These are phyloP conservation scores for barley (Hordeum vulgare) DNA, from an alignment of 176 grass and related monocot species.

Conservation along the genomic window MorexV3_pseudomolecules_assembly NC_058524.1:611090764-611091263, in stretches of 20 bases:
- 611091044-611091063: neutral
- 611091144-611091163: neutral
- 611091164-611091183: neutral
- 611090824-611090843: too few species aligned
- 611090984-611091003: neutral
- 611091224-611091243: neutral
- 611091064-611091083: neutral
- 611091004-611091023: neutral
- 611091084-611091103: conserved; percentile 3
- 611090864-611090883: too few species aligned
- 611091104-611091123: neutral
- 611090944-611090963: neutral
- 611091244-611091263: neutral
- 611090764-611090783: too few species aligned
- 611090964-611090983: neutral
- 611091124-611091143: neutral
- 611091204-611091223: too few species aligned
- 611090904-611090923: too few species aligned
- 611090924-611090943: too few species aligned
- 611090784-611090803: neutral
- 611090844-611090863: too few species aligned
- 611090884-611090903: too few species aligned
- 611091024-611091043: conserved; percentile 2
- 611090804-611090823: neutral
- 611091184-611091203: too few species aligned